A percentile compares a stretch with the other conserved stretches of the same genome.
phyloP scores from a whole-genome alignment of 176 grass and related monocot species.

The Poa annua region DNA sequence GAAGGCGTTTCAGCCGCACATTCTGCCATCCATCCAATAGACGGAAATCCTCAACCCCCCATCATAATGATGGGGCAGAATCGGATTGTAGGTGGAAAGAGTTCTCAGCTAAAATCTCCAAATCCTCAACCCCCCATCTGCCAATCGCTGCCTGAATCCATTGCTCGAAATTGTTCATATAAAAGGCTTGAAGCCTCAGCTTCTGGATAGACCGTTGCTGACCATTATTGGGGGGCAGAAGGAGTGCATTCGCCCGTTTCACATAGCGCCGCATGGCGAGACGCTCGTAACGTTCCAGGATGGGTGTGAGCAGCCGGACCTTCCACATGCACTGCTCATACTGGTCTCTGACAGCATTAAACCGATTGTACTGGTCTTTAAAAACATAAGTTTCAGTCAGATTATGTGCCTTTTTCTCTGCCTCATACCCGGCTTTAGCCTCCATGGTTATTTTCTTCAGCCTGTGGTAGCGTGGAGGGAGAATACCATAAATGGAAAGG shows the following conservation, averaged over 20 bases:
- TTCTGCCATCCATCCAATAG: background rate
- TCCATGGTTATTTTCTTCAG: background rate
- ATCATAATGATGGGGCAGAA: no score
- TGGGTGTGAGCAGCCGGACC: background rate
- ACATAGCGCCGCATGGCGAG: background rate
- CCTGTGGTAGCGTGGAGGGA: constrained; percentile 20
- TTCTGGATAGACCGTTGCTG: background rate
- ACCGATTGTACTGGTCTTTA: background rate
- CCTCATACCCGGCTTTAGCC: background rate
- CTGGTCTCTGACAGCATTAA: background rate
- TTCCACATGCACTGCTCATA: background rate
- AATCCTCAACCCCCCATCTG: constrained; percentile 29
- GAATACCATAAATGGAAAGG: constrained; percentile 13
- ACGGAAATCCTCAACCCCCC: background rate
- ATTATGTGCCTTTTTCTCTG: background rate
- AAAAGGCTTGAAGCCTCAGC: constrained; percentile 1
- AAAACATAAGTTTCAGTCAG: background rate
- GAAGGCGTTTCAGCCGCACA: background rate
- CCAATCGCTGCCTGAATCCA: constrained; percentile 29
- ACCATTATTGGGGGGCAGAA: background rate
- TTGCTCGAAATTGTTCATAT: background rate
- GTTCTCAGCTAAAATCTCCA: background rate
- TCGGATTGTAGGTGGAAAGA: no score
- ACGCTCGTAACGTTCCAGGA: constrained; percentile 13
- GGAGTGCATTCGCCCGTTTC: background rate